Evolutionary conservation across 2,329 filamentous ascomycete genomes (phyloP), one percentile per base, ranked within the genome.

Genomic region (Rhexocercosporidium sp.): DNA sequence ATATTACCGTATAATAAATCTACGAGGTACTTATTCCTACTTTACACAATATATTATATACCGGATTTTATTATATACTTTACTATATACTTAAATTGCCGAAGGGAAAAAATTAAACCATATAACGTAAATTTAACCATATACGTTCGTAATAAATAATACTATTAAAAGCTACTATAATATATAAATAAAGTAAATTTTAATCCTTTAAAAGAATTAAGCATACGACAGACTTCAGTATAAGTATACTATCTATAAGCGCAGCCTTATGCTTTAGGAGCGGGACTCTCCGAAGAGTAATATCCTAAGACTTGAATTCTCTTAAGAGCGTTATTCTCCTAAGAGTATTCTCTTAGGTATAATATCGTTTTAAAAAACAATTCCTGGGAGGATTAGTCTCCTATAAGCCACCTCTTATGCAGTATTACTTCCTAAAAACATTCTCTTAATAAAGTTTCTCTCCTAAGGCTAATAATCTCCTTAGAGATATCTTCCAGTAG

Each of bases 401-500:
- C 41, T 46, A 8, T 46, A 8, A 46, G 41, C 41, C 41, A 46
- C 41, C 41, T 46, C 18, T 8, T 46, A 46, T 46, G 18, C 8
- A 20, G 18, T 46, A 46, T 46, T 46, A 46, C 41, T 18, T 46
- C 18, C 18, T 8, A 46, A 46, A 8, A 46, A 46, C 18, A 46
- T 46, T 46, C 41, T 46, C 18, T 8, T 29, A 62, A 27, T 22
- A 39, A 16, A 20, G 22, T 31, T 41, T 39, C 14, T 22, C 16
- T 62, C 31, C 20, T 62, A 37, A 7, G 31, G 22, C 41, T 29
- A 22, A 62, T 62, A 41, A 51, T 53, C 8, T 62, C 31, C 44
- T 8, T 29, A 62, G 31, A 53, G 47, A 62, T 27, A 31, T 62
- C 31, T 62, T 27, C 49, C 31, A 56, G 41, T 44, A 63, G 25